Evolutionary conservation across 2,329 filamentous ascomycete genomes (phyloP), one percentile per base, ranked within the genome.

Genomic region (Xylaria sp.): DNA sequence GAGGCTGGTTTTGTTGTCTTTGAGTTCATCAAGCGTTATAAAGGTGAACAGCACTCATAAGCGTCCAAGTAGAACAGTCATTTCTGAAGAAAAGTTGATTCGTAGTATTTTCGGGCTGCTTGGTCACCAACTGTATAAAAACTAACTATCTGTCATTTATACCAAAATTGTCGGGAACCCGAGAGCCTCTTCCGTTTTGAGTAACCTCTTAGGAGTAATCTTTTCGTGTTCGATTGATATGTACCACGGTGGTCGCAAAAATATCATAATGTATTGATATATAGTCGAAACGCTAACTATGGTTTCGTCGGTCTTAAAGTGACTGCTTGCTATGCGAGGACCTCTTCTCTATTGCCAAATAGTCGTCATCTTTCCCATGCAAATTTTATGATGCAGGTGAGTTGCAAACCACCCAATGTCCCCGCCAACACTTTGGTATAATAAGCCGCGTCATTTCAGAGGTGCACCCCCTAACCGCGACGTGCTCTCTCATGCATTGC

Each of bases 331-430:
- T 71, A 70, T 65, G 62, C 58, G 66, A 72, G 53, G 44, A 40
- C 58, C 48, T 44, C 48, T 68, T 36, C 54, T 42, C 49, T 68
- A 58, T 68, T 65, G 60, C 66, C 65, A 71, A 71, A 69, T 66
- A 65, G 63, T 65, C 56, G 49, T 68, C 65, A 69, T 71, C 59
- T 70, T 67, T 73, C 71, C 71, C 74, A 74, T 73, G 69, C 72
- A 75, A 74, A 76, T 73, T 63, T 73, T 65, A 44, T 70, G 72
- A 68, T 72, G 71, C 67, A 71, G 65, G 48, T 67, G 59, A 51
- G 48, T 61, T 60, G 67, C 51, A 67, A 56, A 67, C 59, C 68
- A 59, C 71, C 70, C 59, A 71, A 74, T 53, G 66, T 69, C 66
- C 64, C 44, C 44, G 48, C 33, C 28, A 59, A 61, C 67, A 59